Evolutionary conservation across 2,329 filamentous ascomycete genomes (phyloP).

Genomic region (Alternaria sp.): DNA sequence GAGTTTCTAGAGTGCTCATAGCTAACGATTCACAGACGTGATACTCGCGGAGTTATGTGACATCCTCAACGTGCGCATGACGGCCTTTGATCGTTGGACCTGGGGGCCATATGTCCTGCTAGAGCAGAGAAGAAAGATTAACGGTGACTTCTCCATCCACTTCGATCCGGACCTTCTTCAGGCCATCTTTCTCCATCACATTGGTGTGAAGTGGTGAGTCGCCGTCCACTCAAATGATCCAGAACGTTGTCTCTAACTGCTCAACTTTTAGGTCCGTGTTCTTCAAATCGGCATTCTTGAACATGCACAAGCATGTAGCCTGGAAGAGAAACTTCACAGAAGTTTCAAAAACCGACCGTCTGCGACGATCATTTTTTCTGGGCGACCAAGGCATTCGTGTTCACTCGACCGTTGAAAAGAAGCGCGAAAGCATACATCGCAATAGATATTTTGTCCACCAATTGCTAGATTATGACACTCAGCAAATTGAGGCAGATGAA

Average conservation of each 20-base stretch:
- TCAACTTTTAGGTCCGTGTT: conserved; percentile 33
- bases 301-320: conserved; percentile 27
- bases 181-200: conserved; percentile 46
- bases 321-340: conserved; percentile 31
- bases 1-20: background rate
- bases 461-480: conserved; percentile 34
- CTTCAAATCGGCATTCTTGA: conserved; percentile 36
- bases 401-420: conserved; percentile 26
- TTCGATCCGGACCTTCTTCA: conserved; percentile 46
- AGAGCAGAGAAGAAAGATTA: conserved; percentile 42
- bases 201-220: conserved; percentile 38
- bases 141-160: conserved; percentile 39
- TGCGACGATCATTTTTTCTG: conserved; percentile 40
- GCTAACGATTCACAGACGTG: conserved; percentile 20
- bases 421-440: conserved; percentile 28
- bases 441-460: conserved; percentile 39
- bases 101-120: conserved; percentile 43
- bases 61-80: conserved; percentile 45
- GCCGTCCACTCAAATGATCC: too few species aligned
- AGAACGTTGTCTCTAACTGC: background rate
- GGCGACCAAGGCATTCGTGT: conserved; percentile 15
- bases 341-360: conserved; percentile 28
- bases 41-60: conserved; percentile 44
- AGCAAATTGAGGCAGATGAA: conserved; percentile 35
- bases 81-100: conserved; percentile 37